Conservation (phyloP, 2,329 filamentous ascomycete genomes). For the Hymenoscyphus salicellus region DNA sequence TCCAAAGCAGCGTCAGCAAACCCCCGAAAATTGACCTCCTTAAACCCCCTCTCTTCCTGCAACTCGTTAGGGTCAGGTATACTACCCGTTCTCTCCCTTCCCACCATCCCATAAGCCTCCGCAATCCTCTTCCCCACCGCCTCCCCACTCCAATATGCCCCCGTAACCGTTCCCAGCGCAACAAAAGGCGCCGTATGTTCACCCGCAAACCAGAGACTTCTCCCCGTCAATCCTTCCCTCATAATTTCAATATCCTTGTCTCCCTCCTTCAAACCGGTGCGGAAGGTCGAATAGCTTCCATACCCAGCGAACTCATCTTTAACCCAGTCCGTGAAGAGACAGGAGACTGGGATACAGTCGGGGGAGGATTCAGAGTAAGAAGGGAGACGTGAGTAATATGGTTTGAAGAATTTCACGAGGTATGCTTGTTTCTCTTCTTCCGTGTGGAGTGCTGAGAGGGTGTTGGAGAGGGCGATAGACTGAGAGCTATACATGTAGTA, state of each 20-base stretch:
- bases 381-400: conserved; percentile 63
- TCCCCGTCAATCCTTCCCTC: conserved; percentile 43
- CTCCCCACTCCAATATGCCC: conserved; percentile 90
- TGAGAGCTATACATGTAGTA: conserved; percentile 58
- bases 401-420: conserved; percentile 50
- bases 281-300: conserved; percentile 68
- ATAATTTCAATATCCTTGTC: conserved; percentile 58
- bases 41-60: not conserved
- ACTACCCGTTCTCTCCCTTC: not conserved
- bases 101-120: conserved; percentile 47
- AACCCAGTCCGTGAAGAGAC: conserved; percentile 64
- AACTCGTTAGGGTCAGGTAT: not conserved
- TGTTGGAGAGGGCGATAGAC: conserved; percentile 36
- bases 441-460: conserved; percentile 19
- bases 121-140: conserved; percentile 65
- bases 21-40: conserved; percentile 19
- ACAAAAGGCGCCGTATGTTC: conserved; percentile 86
- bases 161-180: conserved; percentile 81
- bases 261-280: conserved; percentile 54
- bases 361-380: conserved; percentile 47
- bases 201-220: conserved; percentile 60
- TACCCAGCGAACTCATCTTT: conserved; percentile 63
- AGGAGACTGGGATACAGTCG: conserved; percentile 50
- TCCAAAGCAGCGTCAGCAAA: conserved; percentile 18
- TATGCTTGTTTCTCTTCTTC: conserved; percentile 31